These are phyloP conservation scores for Gonium pectorale DNA, from an alignment of 139 green algal species.

Conservation along the genomic window DNA sequence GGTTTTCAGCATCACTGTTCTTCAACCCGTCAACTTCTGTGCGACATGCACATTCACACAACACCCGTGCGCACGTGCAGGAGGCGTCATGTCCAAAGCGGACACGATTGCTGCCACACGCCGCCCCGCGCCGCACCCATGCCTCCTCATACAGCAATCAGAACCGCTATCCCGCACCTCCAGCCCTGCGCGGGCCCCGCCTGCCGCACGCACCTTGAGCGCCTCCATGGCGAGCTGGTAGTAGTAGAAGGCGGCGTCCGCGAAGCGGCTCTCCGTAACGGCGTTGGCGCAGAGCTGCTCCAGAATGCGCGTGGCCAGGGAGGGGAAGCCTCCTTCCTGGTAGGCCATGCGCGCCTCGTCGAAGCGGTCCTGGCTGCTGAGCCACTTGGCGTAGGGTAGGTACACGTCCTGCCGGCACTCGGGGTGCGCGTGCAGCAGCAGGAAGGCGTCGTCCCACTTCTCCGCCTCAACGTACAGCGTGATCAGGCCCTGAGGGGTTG, in stretches of 20 bases:
- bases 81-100: too few species aligned
- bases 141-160: too few species aligned
- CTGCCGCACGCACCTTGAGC: constrained; percentile 52
- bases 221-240: constrained; percentile 78
- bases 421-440: constrained; percentile 68
- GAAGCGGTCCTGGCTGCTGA: constrained; percentile 67
- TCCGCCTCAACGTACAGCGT: constrained; percentile 69
- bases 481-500: constrained; percentile 47
- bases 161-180: too few species aligned
- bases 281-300: constrained; percentile 75
- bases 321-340: constrained; percentile 63
- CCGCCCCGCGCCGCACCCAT: too few species aligned
- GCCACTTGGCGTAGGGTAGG: constrained; percentile 76
- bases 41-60: too few species aligned
- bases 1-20: too few species aligned
- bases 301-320: constrained; percentile 66
- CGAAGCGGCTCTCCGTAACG: constrained; percentile 70
- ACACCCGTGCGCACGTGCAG: too few species aligned
- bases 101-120: too few species aligned
- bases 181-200: too few species aligned
- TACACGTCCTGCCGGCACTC: constrained; percentile 63
- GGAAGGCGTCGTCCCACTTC: constrained; percentile 79
- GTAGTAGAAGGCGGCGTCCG: constrained; percentile 73
- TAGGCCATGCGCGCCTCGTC: constrained; percentile 59
- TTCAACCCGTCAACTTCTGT: too few species aligned